Evolutionary conservation across 2,329 filamentous ascomycete genomes (phyloP), one percentile per base, ranked within the genome.

Genomic region (Emergomyces orientalis): DNA sequence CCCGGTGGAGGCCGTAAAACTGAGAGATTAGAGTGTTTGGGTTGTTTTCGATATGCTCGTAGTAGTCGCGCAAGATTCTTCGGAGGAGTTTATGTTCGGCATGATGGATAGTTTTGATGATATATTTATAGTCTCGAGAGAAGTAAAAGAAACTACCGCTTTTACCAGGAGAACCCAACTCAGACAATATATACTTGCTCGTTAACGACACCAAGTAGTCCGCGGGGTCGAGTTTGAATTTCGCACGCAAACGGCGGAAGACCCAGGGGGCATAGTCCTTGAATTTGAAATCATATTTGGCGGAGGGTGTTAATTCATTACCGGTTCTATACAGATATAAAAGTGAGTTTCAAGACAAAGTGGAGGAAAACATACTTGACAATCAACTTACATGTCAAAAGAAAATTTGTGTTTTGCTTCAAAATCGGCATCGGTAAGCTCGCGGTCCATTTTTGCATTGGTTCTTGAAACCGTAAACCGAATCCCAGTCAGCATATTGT

Each of bases 201-300:
- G 94, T 97, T 71, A 99, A 80, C 8, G 94, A 99, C 86, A 99
- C 95, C 65, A 99, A 86, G 74, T 99, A 99, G 76, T 99, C 94
- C 69, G 93, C 94, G 27, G 94, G 94, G 73, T 99, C 94, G 62
- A 97, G 85, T 69, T 88, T 86, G 79, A 99, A 99, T 66, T 88
- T 88, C 58, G 86, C 81, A 68, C 94, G 89, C 52, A 99, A 83
- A 77, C 91, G 90, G 71, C 94, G 90, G 78, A 99, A 99, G 64
- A 99, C 94, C 92, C 93, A 97, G 63, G 94, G 94, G n/a, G 93
- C 93, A 76, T 99, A 99, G 78, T 99, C 94, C 80, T 99, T 99
- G 83, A 99, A 99, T 77, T 99, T 99, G 86, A 99, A 99, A 79
- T 99, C 94, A 80, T 99, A 99, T 78, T 99, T 97, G 69, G 94